A percentile compares a stretch with the other conserved stretches of the same genome.
Evolutionary conservation across 768 basidiomycete genomes (phyloP).

Genomic region (Lactarius psammicola): DNA sequence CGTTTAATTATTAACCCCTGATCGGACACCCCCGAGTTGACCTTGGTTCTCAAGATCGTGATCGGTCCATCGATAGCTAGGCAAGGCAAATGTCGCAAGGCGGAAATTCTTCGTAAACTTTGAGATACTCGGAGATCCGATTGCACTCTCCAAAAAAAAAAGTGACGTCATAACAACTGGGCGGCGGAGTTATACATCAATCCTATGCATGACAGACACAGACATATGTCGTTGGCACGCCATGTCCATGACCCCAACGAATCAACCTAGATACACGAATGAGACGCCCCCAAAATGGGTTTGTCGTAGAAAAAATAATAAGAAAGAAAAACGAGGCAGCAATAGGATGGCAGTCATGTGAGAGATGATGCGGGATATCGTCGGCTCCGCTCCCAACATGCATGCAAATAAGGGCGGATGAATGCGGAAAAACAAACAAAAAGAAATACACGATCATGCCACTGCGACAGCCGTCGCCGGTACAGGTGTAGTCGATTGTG

Average conservation of each 20-base stretch:
- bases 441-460: slow-evolving; percentile 12
- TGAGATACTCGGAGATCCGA: too few species aligned
- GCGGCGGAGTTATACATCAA: background rate
- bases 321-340: background rate
- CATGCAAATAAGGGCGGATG: slow-evolving; percentile 1
- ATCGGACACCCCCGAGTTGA: background rate
- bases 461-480: slow-evolving; percentile 22
- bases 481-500: slow-evolving; percentile 16
- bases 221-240: background rate
- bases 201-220: background rate
- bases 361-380: slow-evolving; percentile 21
- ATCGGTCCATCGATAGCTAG: background rate
- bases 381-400: slow-evolving; percentile 13
- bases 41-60: background rate
- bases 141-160: background rate
- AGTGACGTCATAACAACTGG: slow-evolving; percentile 10
- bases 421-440: background rate
- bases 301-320: background rate
- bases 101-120: background rate
- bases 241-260: slow-evolving; percentile 4
- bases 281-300: background rate
- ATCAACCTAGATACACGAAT: slow-evolving; percentile 7
- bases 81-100: background rate
- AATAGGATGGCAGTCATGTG: slow-evolving; percentile 8
- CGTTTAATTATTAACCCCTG: background rate